phyloP scores from a whole-genome alignment of 2,329 filamentous ascomycete genomes.

The Hymenoscyphus fraxineus region DNA sequence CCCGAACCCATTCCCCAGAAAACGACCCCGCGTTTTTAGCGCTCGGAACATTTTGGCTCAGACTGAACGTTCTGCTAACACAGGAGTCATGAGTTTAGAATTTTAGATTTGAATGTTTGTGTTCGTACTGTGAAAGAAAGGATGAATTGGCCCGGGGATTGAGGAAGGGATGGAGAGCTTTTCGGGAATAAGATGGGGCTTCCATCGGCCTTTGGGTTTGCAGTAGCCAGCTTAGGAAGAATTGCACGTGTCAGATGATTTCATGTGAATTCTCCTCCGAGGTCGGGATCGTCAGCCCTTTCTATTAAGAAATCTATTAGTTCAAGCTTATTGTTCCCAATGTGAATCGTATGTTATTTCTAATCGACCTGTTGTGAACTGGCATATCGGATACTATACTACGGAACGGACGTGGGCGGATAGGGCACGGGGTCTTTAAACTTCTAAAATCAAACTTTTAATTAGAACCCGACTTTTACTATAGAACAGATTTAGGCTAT shows the following conservation, averaged over 20 bases:
- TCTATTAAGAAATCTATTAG: not conserved
- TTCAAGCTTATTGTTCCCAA: not conserved
- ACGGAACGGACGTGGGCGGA: no score
- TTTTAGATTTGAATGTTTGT: not conserved
- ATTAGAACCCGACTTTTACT: no score
- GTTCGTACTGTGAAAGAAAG: not conserved
- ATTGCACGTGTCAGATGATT: not conserved
- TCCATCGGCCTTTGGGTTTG: no score
- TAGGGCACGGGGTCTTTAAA: no score
- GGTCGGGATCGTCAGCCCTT: not conserved
- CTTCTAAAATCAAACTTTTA: no score
- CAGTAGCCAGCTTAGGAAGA: not conserved
- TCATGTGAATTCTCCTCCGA: not conserved
- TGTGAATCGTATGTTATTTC: not conserved
- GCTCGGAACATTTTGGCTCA: not conserved
- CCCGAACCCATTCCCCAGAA: not conserved
- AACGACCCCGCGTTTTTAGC: slow-evolving; percentile 18
- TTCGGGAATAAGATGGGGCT: not conserved
- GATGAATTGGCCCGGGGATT: not conserved
- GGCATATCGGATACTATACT: not conserved
- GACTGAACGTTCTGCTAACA: not conserved
- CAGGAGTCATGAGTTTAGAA: not conserved
- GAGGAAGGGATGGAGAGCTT: not conserved
- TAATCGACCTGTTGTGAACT: not conserved
- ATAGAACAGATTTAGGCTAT: no score